Conservation (phyloP, 2,329 filamentous ascomycete genomes). For the Epichloe brachyelytri region DNA sequence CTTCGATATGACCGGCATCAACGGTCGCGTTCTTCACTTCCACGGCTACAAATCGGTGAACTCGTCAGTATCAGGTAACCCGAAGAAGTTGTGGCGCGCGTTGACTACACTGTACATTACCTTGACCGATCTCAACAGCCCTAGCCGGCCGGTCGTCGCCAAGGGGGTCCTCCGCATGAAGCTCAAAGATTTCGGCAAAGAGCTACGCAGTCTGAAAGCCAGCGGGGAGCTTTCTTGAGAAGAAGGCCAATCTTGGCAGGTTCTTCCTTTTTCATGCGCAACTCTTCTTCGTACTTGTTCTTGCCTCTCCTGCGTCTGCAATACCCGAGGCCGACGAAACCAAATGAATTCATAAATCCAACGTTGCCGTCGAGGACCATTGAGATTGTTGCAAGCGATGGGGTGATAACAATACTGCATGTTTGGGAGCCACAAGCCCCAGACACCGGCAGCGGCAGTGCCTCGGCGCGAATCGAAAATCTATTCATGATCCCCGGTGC, state of each 20-base stretch:
- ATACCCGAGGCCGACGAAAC: slow-evolving; percentile 32
- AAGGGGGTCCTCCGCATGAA: neutral
- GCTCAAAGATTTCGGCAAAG: neutral
- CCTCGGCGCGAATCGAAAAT: slow-evolving; percentile 23
- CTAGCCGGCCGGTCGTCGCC: neutral
- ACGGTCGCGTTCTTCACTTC: slow-evolving; percentile 41
- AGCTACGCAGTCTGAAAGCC: neutral
- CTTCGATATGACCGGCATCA: slow-evolving; percentile 43
- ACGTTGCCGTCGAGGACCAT: slow-evolving; percentile 30
- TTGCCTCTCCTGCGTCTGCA: slow-evolving; percentile 42
- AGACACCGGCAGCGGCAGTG: slow-evolving; percentile 13
- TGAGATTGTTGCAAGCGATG: slow-evolving; percentile 37
- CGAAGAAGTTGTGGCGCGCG: slow-evolving; percentile 45
- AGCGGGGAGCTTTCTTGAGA: slow-evolving; percentile 17
- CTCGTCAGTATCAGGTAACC: slow-evolving; percentile 43
- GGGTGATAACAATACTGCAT: slow-evolving; percentile 38
- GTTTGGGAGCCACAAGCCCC: slow-evolving; percentile 40
- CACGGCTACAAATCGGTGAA: slow-evolving; percentile 51
- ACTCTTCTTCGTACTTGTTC: slow-evolving; percentile 39
- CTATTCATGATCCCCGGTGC: slow-evolving; percentile 51
- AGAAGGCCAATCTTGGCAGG: slow-evolving; percentile 29
- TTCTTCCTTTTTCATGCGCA: slow-evolving; percentile 44
- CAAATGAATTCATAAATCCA: slow-evolving; percentile 40
- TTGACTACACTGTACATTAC: slow-evolving; percentile 51
- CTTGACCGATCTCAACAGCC: slow-evolving; percentile 28